Conservation (phyloP, 2,329 filamentous ascomycete genomes). For the Pseudopyricularia cyperi region DNA sequence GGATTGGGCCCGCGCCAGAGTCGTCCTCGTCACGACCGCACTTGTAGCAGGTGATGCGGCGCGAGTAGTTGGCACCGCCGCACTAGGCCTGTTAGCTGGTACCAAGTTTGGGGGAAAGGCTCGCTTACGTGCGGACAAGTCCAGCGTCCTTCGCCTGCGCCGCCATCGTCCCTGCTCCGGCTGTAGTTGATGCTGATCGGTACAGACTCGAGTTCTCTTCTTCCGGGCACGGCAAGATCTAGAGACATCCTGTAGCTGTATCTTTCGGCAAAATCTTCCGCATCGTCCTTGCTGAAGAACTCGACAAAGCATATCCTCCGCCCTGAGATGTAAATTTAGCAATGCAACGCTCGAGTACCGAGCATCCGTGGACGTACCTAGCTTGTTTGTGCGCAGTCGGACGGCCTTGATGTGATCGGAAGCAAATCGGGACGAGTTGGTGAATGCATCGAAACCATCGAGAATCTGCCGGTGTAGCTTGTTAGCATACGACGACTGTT, state of each 20-base stretch:
- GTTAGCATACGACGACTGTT: not conserved
- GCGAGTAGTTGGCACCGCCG: conserved; percentile 40
- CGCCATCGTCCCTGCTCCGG: conserved; percentile 18
- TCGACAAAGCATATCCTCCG: conserved; percentile 25
- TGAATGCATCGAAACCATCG: conserved; percentile 8
- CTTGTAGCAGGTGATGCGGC: conserved; percentile 41
- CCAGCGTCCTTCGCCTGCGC: conserved; percentile 21
- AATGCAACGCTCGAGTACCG: not conserved
- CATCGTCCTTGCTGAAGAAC: conserved; percentile 23
- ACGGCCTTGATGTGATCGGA: conserved; percentile 8
- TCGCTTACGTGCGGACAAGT: conserved; percentile 21
- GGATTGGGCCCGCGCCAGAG: conserved; percentile 16
- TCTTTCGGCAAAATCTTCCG: conserved; percentile 23
- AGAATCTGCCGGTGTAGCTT: conserved; percentile 2
- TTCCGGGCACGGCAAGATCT: conserved; percentile 15
- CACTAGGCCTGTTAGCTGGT: conserved; percentile 25
- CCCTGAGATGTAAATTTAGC: conserved; percentile 7
- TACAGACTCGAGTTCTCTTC: conserved; percentile 14
- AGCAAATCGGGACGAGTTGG: conserved; percentile 6
- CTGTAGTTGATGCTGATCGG: conserved; percentile 21
- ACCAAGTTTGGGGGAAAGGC: not conserved
- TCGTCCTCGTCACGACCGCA: conserved; percentile 27
- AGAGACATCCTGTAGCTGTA: conserved; percentile 23
- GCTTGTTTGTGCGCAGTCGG: conserved; percentile 8
- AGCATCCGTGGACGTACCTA: conserved; percentile 2